Evolutionary conservation across 805 yeast genomes (phyloP).

Genomic region (Zygosaccharomyces gambellarensis): DNA sequence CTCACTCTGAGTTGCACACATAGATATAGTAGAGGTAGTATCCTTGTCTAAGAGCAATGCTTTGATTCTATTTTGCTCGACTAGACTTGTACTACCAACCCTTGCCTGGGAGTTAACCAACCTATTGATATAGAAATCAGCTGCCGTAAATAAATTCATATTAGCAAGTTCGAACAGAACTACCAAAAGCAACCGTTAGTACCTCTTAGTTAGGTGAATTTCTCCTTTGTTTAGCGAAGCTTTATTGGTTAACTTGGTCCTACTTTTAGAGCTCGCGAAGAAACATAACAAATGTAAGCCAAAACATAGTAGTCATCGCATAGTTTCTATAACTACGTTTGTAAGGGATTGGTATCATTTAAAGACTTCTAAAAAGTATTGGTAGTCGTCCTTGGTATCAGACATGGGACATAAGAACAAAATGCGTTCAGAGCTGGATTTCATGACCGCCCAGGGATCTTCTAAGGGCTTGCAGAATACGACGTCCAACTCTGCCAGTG

Average conservation of each 20-base stretch:
- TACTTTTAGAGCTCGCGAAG: not conserved
- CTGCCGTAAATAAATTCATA: conserved; percentile 47
- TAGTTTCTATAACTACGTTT: not conserved
- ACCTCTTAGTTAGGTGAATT: too few relatives aligned
- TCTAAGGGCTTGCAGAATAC: conserved; percentile 8
- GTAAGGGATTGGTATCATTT: not conserved
- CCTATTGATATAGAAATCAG: conserved; percentile 41
- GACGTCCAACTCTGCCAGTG: conserved; percentile 9
- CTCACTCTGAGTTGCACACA: conserved; percentile 83
- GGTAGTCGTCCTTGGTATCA: not conserved
- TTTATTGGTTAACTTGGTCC: not conserved
- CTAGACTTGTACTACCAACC: conserved; percentile 12
- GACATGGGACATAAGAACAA: conserved; percentile 21
- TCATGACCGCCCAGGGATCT: conserved; percentile 10
- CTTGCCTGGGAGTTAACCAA: conserved; percentile 32
- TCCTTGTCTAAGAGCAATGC: conserved; percentile 73
- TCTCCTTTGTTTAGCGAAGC: not conserved
- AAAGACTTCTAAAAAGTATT: not conserved
- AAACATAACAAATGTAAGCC: not conserved
- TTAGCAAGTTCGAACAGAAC: not conserved
- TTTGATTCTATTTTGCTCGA: conserved; percentile 44
- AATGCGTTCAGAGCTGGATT: conserved; percentile 14
- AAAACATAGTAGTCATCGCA: not conserved
- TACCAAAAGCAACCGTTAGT: not conserved
- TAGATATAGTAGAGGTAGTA: conserved; percentile 81